Conservation (phyloP, 2,329 filamentous ascomycete genomes). For the Alternaria infectoria region DNA sequence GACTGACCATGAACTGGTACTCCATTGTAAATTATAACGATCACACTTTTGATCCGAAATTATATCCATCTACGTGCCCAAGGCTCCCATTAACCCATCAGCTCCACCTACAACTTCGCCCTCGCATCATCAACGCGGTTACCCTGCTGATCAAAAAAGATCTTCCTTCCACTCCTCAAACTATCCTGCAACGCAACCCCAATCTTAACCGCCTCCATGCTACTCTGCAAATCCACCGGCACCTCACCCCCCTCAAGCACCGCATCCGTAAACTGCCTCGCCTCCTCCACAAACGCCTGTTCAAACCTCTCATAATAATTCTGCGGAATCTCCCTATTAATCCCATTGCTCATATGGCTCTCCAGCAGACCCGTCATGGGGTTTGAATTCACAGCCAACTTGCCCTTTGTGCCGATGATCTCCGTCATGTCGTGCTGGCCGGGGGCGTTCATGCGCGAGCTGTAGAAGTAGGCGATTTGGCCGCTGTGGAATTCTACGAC, state of each 20-base stretch:
- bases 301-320: slow-evolving; percentile 69
- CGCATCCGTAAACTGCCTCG: slow-evolving; percentile 66
- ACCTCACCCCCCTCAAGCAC: slow-evolving; percentile 63
- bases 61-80: neutral
- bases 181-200: slow-evolving; percentile 58
- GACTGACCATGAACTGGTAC: neutral
- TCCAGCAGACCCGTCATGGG: slow-evolving; percentile 63
- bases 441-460: slow-evolving; percentile 69
- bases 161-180: slow-evolving; percentile 54
- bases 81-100: neutral
- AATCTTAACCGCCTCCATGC: slow-evolving; percentile 66
- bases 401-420: slow-evolving; percentile 70
- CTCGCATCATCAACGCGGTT: slow-evolving; percentile 49
- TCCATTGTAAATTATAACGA: neutral
- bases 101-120: slow-evolving; percentile 45
- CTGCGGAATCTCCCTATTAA: slow-evolving; percentile 65
- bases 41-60: neutral
- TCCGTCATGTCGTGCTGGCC: slow-evolving; percentile 72
- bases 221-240: slow-evolving; percentile 63
- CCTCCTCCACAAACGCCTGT: slow-evolving; percentile 68
- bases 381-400: slow-evolving; percentile 66
- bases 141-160: slow-evolving; percentile 63
- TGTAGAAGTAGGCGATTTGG: slow-evolving; percentile 69
- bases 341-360: slow-evolving; percentile 59
- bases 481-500: slow-evolving; percentile 70